phyloP scores from a whole-genome alignment of 352 stramenopile species.

The Pythium diclinum region DNA sequence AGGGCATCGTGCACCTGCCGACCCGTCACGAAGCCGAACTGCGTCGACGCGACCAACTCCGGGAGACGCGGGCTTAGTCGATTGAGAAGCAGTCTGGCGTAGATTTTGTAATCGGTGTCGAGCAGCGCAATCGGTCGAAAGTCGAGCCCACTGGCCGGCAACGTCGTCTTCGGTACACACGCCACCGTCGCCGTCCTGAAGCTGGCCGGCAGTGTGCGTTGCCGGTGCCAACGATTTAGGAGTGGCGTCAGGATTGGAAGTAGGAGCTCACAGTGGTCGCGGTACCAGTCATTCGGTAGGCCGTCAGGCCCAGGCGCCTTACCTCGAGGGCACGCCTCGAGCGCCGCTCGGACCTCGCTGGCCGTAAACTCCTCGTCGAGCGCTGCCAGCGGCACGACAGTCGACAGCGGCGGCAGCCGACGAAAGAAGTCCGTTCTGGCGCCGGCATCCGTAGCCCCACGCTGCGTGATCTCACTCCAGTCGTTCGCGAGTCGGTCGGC shows the following conservation, averaged over 20 bases:
- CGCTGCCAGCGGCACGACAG: too few species aligned
- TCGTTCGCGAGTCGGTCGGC: too few species aligned
- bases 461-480: too few species aligned
- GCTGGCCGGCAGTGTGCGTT: background rate
- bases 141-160: background rate
- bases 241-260: background rate
- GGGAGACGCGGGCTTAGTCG: too few species aligned
- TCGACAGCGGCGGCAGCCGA: too few species aligned
- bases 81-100: background rate
- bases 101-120: slow-evolving; percentile 10
- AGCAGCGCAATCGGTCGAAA: slow-evolving; percentile 1
- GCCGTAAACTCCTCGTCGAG: too few species aligned
- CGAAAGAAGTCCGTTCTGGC: too few species aligned
- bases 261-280: background rate
- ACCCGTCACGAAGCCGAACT: background rate
- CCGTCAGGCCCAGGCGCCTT: background rate
- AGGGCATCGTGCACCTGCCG: background rate
- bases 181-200: background rate
- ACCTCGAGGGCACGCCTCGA: background rate
- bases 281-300: background rate
- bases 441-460: too few species aligned
- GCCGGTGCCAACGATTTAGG: background rate
- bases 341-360: background rate
- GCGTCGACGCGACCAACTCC: too few species aligned
- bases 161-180: slow-evolving; percentile 4